These are phyloP conservation scores for Rhazya stricta DNA, from an alignment of 257 asterid genomes.

Conservation along the genomic window DNA sequence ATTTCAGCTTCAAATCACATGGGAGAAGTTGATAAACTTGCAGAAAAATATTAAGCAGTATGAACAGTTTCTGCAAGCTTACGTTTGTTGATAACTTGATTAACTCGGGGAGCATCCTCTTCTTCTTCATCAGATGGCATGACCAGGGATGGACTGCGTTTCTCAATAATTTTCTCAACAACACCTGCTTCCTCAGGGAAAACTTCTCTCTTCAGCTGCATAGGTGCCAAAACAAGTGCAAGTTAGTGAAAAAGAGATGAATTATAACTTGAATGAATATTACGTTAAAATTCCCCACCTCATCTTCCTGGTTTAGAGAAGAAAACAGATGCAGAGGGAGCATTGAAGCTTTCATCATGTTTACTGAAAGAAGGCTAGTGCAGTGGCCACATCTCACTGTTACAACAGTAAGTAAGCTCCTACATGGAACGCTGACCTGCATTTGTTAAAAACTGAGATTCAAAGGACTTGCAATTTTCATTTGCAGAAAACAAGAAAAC, in stretches of 20 bases:
- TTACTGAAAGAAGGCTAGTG: slow-evolving; percentile 53
- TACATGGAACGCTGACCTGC: slow-evolving; percentile 77
- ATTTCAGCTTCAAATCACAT: neutral
- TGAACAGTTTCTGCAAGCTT: slow-evolving; percentile 6
- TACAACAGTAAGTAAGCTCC: slow-evolving; percentile 47
- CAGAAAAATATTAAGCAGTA: neutral
- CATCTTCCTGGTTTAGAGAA: slow-evolving; percentile 30
- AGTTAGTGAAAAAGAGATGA: neutral
- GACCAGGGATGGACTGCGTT: slow-evolving; percentile 17
- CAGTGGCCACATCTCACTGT: slow-evolving; percentile 85
- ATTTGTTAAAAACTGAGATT: neutral
- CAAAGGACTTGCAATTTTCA: neutral
- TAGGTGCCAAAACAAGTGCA: neutral
- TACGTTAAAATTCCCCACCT: slow-evolving; percentile 11
- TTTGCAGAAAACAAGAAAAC: too few species aligned
- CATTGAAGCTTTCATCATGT: slow-evolving; percentile 39
- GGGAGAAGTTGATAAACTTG: neutral
- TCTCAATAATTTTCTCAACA: slow-evolving; percentile 12
- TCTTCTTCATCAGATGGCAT: slow-evolving; percentile 43
- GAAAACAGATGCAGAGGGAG: slow-evolving; percentile 40
- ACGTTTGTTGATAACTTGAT: slow-evolving; percentile 55
- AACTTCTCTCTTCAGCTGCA: slow-evolving; percentile 32
- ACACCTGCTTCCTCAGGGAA: slow-evolving; percentile 21
- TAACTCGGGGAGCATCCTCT: slow-evolving; percentile 23
- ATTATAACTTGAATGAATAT: neutral